phyloP scores from a whole-genome alignment of 768 basidiomycete species.

The Lentinula detonsa region DNA sequence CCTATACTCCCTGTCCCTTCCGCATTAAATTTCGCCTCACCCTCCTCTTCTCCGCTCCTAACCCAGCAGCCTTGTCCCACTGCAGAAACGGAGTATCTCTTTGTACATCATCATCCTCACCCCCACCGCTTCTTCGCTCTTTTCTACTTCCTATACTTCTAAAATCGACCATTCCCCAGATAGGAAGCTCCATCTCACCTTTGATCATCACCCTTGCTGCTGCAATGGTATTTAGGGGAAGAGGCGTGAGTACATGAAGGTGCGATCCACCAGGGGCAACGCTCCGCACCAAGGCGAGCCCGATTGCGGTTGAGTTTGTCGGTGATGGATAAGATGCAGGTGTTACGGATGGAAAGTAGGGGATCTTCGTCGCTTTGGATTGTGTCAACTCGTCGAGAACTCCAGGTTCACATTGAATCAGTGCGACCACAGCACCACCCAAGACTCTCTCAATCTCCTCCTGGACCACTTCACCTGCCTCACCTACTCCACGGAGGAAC shows the following conservation, averaged over 20 bases:
- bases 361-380: constrained; percentile 19
- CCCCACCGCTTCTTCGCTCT: constrained; percentile 18
- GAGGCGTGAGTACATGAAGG: constrained; percentile 79
- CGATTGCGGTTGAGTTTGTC: constrained; percentile 56
- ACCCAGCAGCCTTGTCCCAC: constrained; percentile 64
- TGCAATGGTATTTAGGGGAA: constrained; percentile 33
- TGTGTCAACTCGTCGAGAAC: constrained; percentile 24
- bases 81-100: constrained; percentile 71
- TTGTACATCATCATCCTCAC: constrained; percentile 44
- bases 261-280: constrained; percentile 31
- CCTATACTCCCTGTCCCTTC: constrained; percentile 43
- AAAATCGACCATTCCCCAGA: constrained; percentile 85
- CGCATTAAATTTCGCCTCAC: constrained; percentile 88
- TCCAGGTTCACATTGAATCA: constrained; percentile 50
- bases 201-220: constrained; percentile 57
- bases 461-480: constrained; percentile 63
- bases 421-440: constrained; percentile 75
- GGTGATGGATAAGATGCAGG: constrained; percentile 50
- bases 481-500: constrained; percentile 58
- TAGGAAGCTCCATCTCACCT: constrained; percentile 83
- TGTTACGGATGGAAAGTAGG: constrained; percentile 47
- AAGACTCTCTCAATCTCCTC: constrained; percentile 67
- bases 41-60: constrained; percentile 66
- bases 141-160: constrained; percentile 21
- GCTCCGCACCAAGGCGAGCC: constrained; percentile 71